phyloP scores from a whole-genome alignment of 2,329 filamentous ascomycete species.

The Eutypella sp. region DNA sequence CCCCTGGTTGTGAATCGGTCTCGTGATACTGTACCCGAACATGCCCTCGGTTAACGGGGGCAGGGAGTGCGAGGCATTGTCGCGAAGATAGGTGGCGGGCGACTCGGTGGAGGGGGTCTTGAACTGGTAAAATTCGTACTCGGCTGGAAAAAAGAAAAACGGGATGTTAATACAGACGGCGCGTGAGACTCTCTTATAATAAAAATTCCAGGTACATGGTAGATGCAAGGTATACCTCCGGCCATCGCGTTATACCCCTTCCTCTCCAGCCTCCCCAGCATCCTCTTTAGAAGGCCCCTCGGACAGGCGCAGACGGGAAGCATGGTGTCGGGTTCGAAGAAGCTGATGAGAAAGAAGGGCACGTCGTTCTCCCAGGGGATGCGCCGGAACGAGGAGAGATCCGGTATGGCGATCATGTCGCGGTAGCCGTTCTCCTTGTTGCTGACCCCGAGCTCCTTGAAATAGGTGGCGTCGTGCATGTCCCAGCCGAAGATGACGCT shows the following conservation, averaged over 20 bases:
- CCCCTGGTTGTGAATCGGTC: constrained; percentile 73
- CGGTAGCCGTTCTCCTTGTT: constrained; percentile 76
- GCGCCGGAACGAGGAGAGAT: constrained; percentile 64
- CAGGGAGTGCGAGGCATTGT: constrained; percentile 59
- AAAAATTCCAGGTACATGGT: constrained; percentile 4
- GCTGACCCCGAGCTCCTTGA: constrained; percentile 68
- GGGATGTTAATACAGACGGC: not conserved
- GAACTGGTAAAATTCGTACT: constrained; percentile 64
- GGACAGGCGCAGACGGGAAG: constrained; percentile 66
- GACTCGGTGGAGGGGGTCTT: constrained; percentile 39
- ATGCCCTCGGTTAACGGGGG: constrained; percentile 72
- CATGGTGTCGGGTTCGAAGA: constrained; percentile 63
- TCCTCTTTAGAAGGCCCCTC: constrained; percentile 58
- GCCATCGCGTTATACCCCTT: constrained; percentile 68
- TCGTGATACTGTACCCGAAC: constrained; percentile 77
- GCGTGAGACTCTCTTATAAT: not conserved
- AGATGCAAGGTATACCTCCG: constrained; percentile 51
- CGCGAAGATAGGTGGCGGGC: constrained; percentile 60
- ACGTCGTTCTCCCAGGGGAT: constrained; percentile 77
- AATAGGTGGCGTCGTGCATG: constrained; percentile 80
- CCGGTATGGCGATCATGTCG: constrained; percentile 69
- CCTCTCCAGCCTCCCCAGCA: constrained; percentile 54
- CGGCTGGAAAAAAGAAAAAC: constrained; percentile 44
- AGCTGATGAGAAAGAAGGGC: constrained; percentile 71
- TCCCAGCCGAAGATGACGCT: constrained; percentile 84